Evolutionary conservation across 1,284 basidiomycete genomes (phyloP), one percentile per base, ranked within the genome.

Genomic region (Pulveroboletus sp.): DNA sequence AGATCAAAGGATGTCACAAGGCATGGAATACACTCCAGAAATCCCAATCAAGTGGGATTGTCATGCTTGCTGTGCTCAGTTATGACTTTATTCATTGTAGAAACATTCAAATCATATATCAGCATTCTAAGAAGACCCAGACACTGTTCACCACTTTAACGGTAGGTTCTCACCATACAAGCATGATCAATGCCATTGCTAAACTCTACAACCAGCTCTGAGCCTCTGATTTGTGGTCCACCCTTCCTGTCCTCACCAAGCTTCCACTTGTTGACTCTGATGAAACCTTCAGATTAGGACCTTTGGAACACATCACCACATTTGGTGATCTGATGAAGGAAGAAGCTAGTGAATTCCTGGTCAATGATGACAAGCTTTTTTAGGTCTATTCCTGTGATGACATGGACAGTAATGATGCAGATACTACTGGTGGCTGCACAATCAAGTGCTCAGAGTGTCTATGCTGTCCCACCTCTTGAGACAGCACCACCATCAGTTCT

Each of bases 1-100:
- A 14, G 2, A 54, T 58, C 10, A n/a, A 58, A 33, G 52, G 47
- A 2, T 58, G 46, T 12, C 52, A 58, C 31, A 58, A 58, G 44
- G 56, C 42, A 3, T 58, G 43, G 47, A 58, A 55, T 26, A 22
- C 20, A 1, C 52, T 58, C 24, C 36, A 58, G 20, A 15, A 15
- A 49, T 31, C 22, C 2, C 56, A 57, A 20, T 46, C 36, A n/a
- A 57, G 56, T n/a, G 28, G 56, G 1, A 44, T 58, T 15, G 35
- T 49, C 3, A 54, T 49, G 24, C 44, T 58, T 8, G 15, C n/a
- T n/a, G n/a, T n/a, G n/a, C n/a, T n/a, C n/a, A n/a, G n/a, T n/a
- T n/a, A n/a, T n/a, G n/a, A n/a, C n/a, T n/a, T n/a, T n/a, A n/a
- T n/a, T n/a, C n/a, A n/a, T n/a, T n/a, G n/a, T n/a, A n/a, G n/a